phyloP scores from a whole-genome alignment of 345 rosid genomes.

The Pelargonium nanum region DNA sequence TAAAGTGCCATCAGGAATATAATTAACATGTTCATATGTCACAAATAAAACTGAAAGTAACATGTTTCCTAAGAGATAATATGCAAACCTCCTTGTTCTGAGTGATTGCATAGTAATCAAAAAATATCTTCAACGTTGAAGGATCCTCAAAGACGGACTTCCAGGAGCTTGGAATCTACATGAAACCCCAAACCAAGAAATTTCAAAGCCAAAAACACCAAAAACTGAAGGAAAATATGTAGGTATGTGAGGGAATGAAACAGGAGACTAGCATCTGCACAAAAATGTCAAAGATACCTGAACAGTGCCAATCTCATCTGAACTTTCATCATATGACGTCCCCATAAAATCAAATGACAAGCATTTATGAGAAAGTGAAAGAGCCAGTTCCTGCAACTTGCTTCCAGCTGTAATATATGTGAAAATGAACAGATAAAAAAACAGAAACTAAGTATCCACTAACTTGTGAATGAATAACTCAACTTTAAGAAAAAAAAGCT shows the following conservation, averaged over 20 bases:
- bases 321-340: slow-evolving; percentile 92
- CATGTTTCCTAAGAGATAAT: not conserved
- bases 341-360: slow-evolving; percentile 98
- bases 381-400: slow-evolving; percentile 80
- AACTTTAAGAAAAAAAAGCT: not conserved
- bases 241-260: slow-evolving; percentile 1
- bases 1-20: not conserved
- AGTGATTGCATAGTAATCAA: slow-evolving; percentile 88
- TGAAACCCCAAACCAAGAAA: slow-evolving; percentile 7
- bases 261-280: not conserved
- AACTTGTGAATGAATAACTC: not conserved
- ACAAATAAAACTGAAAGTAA: not conserved
- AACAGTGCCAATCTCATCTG: slow-evolving; percentile 98
- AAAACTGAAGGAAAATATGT: not conserved
- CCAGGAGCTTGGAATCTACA: slow-evolving; percentile 87
- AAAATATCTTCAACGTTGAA: slow-evolving; percentile 80
- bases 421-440: slow-evolving; percentile 13
- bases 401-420: slow-evolving; percentile 38
- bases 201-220: slow-evolving; percentile 6
- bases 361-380: slow-evolving; percentile 88
- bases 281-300: slow-evolving; percentile 43
- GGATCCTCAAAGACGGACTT: slow-evolving; percentile 81
- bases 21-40: not conserved
- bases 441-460: not conserved
- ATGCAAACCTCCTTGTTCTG: slow-evolving; percentile 80